A percentile compares a stretch with the other conserved stretches of the same genome.
Conservation (phyloP, 345 rosid species). For the Salix dunnii region DNA sequence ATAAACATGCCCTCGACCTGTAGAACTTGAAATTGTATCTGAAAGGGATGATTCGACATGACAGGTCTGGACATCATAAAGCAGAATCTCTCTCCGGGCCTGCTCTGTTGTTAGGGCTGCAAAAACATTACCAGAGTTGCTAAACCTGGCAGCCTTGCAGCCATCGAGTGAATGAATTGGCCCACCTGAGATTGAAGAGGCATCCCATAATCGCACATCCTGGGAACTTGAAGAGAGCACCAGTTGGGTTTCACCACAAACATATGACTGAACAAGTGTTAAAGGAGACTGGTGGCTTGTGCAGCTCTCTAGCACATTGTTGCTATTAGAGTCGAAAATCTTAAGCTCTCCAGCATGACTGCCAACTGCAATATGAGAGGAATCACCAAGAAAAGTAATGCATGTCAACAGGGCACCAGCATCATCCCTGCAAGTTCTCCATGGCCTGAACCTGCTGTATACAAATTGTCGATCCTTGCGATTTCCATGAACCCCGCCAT, state of each 20-base stretch:
- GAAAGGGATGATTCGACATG: conserved; percentile 49
- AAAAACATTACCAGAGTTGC: conserved; percentile 69
- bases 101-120: conserved; percentile 66
- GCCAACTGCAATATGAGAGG: conserved; percentile 81
- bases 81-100: conserved; percentile 65
- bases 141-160: conserved; percentile 86
- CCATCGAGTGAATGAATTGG: conserved; percentile 72
- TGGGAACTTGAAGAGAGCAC: conserved; percentile 81
- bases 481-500: conserved; percentile 90
- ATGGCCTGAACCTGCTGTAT: conserved; percentile 90
- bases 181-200: conserved; percentile 59
- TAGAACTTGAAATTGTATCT: conserved; percentile 50
- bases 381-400: conserved; percentile 69
- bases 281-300: conserved; percentile 74
- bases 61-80: conserved; percentile 78
- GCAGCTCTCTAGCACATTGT: conserved; percentile 64
- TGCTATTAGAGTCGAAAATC: conserved; percentile 65
- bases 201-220: conserved; percentile 92
- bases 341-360: conserved; percentile 83
- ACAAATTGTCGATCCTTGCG: conserved; percentile 94
- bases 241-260: conserved; percentile 58
- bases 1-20: conserved; percentile 68
- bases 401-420: conserved; percentile 73
- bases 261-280: conserved; percentile 64
- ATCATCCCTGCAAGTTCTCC: conserved; percentile 96